Evolutionary conservation across 1,139 yeast genomes (phyloP), one percentile per base, ranked within the genome.

Genomic region (Saccharomyces hybrid): DNA sequence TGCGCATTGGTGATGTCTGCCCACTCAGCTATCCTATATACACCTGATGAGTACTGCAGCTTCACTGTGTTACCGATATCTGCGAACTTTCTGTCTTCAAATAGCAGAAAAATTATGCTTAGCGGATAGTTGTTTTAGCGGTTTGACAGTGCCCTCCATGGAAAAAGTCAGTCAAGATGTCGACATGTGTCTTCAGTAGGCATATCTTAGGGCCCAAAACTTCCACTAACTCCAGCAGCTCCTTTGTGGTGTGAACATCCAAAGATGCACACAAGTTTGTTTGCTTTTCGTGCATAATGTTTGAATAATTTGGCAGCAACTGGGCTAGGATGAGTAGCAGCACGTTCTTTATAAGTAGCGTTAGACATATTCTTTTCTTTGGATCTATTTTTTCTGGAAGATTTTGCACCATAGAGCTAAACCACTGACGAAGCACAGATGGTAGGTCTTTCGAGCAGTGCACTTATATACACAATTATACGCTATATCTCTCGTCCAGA

Each of bases 1-100:
- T 95, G 99, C 0, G 98, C 99, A 70, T 95, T 95, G 51, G 98
- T 91, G 59, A 95, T 88, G 67, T 95, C 97, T 0, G 99, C 83
- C 99, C 99, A 95, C 64, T 83, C 75, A 9, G 96, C 95, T 59
- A 93, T 93, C 68, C 81, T 82, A 75, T 82, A 90, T 3, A 89
- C 85, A 50, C 99, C 99, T 48, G 95, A 88, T 47, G 86, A 76
- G 72, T 93, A 95, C 73, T 95, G 99, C 47, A 88, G 80, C 73
- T 91, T 91, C 52, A 93, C 99, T 1, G 99, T 95, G 66, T 90
- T 89, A n/a, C 99, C 99, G 65, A 95, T 95, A 71, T 95, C 99
- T 29, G 99, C 99, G 73, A 95, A 95, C 75, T 95, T 95, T 61
- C 99, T 81, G 73, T 91, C 99, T 73, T 91, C 99, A 68, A 91